Percentiles rank a stretch among this genome's conserved stretches.
phyloP scores from a whole-genome alignment of 2,329 filamentous ascomycete genomes.

The Rhexocercosporidium sp. region DNA sequence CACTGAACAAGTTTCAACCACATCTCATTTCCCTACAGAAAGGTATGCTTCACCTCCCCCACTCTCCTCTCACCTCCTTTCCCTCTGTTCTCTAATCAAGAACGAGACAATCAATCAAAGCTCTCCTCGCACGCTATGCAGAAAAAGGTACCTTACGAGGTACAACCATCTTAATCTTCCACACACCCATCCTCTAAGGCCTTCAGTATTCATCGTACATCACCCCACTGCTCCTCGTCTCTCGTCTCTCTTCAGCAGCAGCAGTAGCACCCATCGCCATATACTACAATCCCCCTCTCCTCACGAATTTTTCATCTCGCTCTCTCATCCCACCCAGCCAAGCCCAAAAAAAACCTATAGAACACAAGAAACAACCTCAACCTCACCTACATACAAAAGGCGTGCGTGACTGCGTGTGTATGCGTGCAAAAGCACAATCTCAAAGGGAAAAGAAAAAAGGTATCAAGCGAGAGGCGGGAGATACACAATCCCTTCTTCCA shows the following conservation, averaged over 20 bases:
- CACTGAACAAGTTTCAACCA: background rate
- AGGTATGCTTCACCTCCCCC: background rate
- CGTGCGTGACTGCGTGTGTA: background rate
- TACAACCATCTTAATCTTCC: background rate
- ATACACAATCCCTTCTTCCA: background rate
- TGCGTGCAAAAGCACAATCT: background rate
- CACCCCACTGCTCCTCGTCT: background rate
- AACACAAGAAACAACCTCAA: background rate
- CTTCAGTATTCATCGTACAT: background rate
- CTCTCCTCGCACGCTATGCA: conserved; percentile 29
- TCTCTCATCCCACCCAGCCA: background rate
- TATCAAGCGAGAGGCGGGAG: background rate
- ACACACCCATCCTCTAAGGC: background rate
- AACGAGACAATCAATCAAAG: background rate
- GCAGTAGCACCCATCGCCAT: background rate
- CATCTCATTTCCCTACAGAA: background rate
- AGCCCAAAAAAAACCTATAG: background rate
- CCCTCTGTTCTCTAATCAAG: background rate
- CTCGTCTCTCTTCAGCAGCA: background rate
- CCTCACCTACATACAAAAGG: conserved; percentile 2
- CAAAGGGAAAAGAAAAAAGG: background rate
- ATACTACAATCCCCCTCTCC: background rate
- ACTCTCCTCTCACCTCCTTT: background rate
- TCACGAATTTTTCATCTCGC: background rate
- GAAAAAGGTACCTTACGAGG: conserved; percentile 7